Evolutionary conservation across 139 green algal genomes (phyloP).

Genomic region (Asterochloris erici): DNA sequence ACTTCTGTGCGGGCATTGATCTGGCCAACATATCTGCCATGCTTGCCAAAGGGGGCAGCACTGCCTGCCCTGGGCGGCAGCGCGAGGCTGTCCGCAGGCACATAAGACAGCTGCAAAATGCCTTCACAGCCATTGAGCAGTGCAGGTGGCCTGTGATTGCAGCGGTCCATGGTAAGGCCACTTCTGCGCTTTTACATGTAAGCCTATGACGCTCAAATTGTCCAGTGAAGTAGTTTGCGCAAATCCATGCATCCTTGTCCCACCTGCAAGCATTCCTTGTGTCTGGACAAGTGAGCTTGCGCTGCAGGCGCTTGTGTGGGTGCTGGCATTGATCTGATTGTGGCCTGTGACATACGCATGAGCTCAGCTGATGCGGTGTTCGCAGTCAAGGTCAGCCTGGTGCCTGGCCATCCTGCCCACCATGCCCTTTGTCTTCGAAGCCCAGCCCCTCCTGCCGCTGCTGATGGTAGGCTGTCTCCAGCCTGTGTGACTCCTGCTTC

Average conservation of each 20-base stretch:
- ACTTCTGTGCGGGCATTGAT: constrained; percentile 74
- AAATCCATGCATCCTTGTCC: too few relatives aligned
- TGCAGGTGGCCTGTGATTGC: constrained; percentile 61
- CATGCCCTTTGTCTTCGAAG: too few relatives aligned
- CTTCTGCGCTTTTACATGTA: too few relatives aligned
- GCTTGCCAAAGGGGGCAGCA: neutral
- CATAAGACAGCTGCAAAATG: constrained; percentile 44
- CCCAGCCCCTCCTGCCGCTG: too few relatives aligned
- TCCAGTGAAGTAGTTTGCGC: too few relatives aligned
- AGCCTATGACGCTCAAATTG: too few relatives aligned
- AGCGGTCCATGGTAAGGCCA: constrained; percentile 30
- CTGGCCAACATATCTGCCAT: constrained; percentile 25
- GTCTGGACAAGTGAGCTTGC: too few relatives aligned
- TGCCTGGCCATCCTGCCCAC: too few relatives aligned
- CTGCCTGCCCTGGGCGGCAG: constrained; percentile 12
- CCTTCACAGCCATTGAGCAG: constrained; percentile 57
- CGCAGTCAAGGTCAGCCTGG: constrained; percentile 71
- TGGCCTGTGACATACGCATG: constrained; percentile 77
- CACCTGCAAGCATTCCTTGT: too few relatives aligned
- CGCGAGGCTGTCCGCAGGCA: neutral
- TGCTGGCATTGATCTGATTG: constrained; percentile 80
- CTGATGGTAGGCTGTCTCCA: too few relatives aligned
- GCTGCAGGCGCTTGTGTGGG: constrained; percentile 71
- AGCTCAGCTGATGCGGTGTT: constrained; percentile 48
- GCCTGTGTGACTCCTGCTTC: too few relatives aligned